Evolutionary conservation across 2,329 filamentous ascomycete species (phyloP), one percentile per base, ranked within the genome.

Genomic region (Ophioceras dolichostomum): DNA sequence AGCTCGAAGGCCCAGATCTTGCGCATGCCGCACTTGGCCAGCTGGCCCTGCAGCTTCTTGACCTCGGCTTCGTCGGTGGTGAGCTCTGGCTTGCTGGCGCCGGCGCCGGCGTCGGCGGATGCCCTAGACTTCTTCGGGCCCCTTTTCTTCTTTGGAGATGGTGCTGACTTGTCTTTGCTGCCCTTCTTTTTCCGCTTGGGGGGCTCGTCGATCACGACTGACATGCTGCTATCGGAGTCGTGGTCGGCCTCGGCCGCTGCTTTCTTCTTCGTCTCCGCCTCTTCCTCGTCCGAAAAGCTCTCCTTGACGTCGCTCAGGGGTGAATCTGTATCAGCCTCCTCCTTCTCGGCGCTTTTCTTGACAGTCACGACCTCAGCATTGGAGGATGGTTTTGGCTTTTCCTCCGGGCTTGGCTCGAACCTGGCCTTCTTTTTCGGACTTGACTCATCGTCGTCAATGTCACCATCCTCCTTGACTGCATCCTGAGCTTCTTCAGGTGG

Each of bases 1-100:
- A 98, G 69, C 58, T 95, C 86, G 44, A 81, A 77, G 35, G 73
- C 74, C 89, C 91, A 98, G 43, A 95, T 73, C 55, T 95, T 96
- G 37, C 86, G 81, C 39, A 95, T 76, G 21, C 89, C 89, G 51
- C 89, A 98, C 58, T 95, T 94, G 32, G 80, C 62, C 6, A 98
- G 71, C 58, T 89, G 86, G 8, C 77, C 74, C 60, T 96, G 89
- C 4, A 96, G 67, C 34, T 79, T 82, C 58, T 94, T 96, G 53
- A 95, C 82, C 55, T 94, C 83, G 4, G 73, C 77, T 41, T 85
- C 76, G 42, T 87, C 73, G 0, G 80, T 73, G 14, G 77, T 55
- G 12, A 17, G 16, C 5, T 19, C 19, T 14, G 20, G 14, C 20
- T 37, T 37, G 27, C 13, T 32, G 27, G 51, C 19, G 1, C 19